Base-by-base conservation (phyloP, 1,284 basidiomycete species). In the Pterula multifida region DNA sequence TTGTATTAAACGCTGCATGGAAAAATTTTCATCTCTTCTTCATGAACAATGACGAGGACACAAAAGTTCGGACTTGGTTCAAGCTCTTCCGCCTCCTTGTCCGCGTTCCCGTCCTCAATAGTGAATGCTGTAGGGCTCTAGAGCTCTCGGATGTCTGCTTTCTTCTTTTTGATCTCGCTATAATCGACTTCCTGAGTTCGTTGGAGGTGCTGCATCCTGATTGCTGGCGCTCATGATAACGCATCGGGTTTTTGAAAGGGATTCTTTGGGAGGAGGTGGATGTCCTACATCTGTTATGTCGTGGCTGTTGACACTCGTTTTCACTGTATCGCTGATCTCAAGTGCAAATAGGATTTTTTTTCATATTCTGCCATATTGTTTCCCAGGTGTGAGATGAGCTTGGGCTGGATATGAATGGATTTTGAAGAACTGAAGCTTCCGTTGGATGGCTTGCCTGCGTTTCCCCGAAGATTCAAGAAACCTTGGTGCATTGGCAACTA, bases 21-120 rank as follows among this genome's bases (percentile, higher is more conserved):
- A 11, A 17, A 42, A 42, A 19, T 17, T 42, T 42, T 42, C 39
- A 19, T n/a, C 39, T 42, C 9, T 42, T 42, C 39, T 42, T 42
- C 39, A 42, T 17, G 39, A 42, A 42, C 39, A 42, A 42, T 42
- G 9, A 42, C 45, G 83, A 73, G 79, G 83, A 88, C 85, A 79
- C 63, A 77, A 84, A 85, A 88, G 85, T 88, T 88, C 85, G 85
- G 82, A 74, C 85, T 74, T 61, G 84, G 80, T 67, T 63, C 68
- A 68, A 81, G 76, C 76, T 78, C 66, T 73, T 75, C 80, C 79
- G 79, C 75, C 75, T 85, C 78, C 83, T 78, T 76, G 84, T 77
- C 81, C 85, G 85, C 84, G 85, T 88, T 88, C 85, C 85, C 83
- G 85, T 88, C 82, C 78, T 75, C 85, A 71, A 86, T 73, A 87